Conservation (phyloP, 2,329 filamentous ascomycete species). For the Apiospora rasikravindrae region DNA sequence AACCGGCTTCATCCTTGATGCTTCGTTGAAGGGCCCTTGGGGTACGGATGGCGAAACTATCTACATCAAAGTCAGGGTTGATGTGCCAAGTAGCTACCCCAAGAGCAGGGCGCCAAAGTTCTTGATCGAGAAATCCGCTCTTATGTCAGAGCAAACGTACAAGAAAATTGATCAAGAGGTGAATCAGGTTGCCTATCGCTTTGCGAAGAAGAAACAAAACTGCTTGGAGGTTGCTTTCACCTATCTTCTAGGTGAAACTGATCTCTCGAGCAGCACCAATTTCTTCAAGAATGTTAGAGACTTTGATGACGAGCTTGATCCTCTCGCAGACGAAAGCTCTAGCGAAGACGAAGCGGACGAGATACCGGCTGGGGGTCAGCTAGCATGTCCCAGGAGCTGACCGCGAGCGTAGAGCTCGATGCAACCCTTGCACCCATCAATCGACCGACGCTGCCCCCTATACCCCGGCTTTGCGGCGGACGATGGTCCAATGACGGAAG, state of each 20-base stretch:
- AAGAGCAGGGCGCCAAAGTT: conserved; percentile 63
- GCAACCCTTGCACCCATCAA: conserved; percentile 57
- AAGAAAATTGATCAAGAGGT: conserved; percentile 60
- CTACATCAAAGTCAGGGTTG: conserved; percentile 66
- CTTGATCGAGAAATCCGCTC: conserved; percentile 63
- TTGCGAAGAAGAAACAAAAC: conserved; percentile 62
- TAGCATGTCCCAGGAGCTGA: conserved; percentile 67
- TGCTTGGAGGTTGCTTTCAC: conserved; percentile 67
- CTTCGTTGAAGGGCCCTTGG: conserved; percentile 71
- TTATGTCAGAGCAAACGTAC: conserved; percentile 63
- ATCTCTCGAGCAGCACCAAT: conserved; percentile 64
- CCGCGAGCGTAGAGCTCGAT: conserved; percentile 58
- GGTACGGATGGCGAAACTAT: conserved; percentile 61
- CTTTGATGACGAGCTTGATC: conserved; percentile 61
- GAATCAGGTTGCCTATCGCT: conserved; percentile 60
- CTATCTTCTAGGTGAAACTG: conserved; percentile 67
- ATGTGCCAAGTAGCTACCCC: conserved; percentile 65
- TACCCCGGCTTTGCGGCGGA: conserved; percentile 64
- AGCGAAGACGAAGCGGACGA: conserved; percentile 78
- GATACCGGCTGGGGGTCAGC: conserved; percentile 58
- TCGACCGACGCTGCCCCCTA: conserved; percentile 59
- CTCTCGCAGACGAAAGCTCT: conserved; percentile 75
- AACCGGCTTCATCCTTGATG: conserved; percentile 62
- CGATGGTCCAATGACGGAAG: conserved; percentile 67
- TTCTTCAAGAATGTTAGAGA: conserved; percentile 70